These are phyloP conservation scores for Globisporangium viniferum DNA, from an alignment of 352 stramenopile genomes.

Conservation along the genomic window DNA sequence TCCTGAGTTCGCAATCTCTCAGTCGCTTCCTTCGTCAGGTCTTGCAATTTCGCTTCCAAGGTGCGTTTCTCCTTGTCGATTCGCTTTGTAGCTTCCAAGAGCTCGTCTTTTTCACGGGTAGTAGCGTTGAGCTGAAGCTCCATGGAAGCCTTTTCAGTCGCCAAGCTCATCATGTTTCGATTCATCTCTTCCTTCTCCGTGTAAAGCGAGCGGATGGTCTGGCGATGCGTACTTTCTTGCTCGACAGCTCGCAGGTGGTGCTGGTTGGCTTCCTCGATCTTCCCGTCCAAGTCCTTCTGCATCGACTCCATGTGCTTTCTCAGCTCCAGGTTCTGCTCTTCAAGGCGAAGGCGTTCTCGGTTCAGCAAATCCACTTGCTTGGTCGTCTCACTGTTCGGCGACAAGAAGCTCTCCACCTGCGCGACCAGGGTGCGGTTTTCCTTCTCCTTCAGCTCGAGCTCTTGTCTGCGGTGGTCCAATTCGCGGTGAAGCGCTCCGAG, in stretches of 20 bases:
- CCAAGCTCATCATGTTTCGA: slow-evolving; percentile 37
- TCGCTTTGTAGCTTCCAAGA: slow-evolving; percentile 29
- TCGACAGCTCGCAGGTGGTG: slow-evolving; percentile 39
- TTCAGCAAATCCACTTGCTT: slow-evolving; percentile 59
- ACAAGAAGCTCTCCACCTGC: slow-evolving; percentile 52
- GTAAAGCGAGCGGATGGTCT: slow-evolving; percentile 43
- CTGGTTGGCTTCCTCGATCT: slow-evolving; percentile 45
- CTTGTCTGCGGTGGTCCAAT: slow-evolving; percentile 47
- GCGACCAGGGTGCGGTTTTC: slow-evolving; percentile 46
- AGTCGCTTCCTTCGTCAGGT: slow-evolving; percentile 46
- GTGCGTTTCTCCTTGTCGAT: slow-evolving; percentile 53
- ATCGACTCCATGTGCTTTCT: slow-evolving; percentile 41
- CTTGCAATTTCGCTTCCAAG: slow-evolving; percentile 45
- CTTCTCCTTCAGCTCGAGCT: slow-evolving; percentile 47
- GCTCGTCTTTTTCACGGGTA: slow-evolving; percentile 30
- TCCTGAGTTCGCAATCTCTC: slow-evolving; percentile 48
- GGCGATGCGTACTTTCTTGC: slow-evolving; percentile 46
- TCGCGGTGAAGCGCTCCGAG: slow-evolving; percentile 45
- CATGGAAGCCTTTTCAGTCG: slow-evolving; percentile 47
- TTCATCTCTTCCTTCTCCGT: slow-evolving; percentile 67
- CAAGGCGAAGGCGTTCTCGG: slow-evolving; percentile 44
- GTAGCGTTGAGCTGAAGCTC: slow-evolving; percentile 44
- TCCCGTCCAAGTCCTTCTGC: slow-evolving; percentile 36
- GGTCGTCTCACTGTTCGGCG: slow-evolving; percentile 46
- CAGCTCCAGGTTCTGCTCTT: slow-evolving; percentile 58